Conservation (phyloP, 2,329 filamentous ascomycete genomes). For the Aspergillus transmontanensis region DNA sequence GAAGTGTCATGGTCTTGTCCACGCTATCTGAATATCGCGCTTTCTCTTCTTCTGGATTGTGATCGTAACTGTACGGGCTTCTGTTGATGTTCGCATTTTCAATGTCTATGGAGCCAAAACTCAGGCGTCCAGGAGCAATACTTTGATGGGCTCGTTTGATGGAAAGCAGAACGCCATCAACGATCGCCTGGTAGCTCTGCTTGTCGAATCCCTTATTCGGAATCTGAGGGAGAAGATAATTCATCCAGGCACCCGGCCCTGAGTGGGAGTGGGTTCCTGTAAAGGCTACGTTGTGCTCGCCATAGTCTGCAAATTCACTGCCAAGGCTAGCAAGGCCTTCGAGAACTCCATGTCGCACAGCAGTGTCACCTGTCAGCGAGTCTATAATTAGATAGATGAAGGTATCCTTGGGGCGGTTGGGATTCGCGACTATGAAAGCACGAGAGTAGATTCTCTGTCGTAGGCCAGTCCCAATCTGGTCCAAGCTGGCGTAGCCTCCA, state of each 20-base stretch:
- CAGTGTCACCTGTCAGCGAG: conserved; percentile 84
- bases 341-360: conserved; percentile 82
- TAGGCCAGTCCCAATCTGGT: conserved; percentile 79
- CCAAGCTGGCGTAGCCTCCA: conserved; percentile 87
- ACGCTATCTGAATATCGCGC: conserved; percentile 64
- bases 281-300: conserved; percentile 78
- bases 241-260: conserved; percentile 89
- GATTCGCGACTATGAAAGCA: conserved; percentile 81
- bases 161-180: conserved; percentile 80
- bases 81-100: conserved; percentile 83
- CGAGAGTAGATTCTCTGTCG: conserved; percentile 86
- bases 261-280: conserved; percentile 93
- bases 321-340: conserved; percentile 72
- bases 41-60: conserved; percentile 78
- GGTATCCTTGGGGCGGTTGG: conserved; percentile 66
- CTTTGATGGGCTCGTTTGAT: conserved; percentile 78
- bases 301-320: conserved; percentile 72
- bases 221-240: conserved; percentile 90
- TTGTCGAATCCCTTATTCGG: conserved; percentile 83
- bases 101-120: conserved; percentile 69
- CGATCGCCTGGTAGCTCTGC: conserved; percentile 86
- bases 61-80: conserved; percentile 83
- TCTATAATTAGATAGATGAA: conserved; percentile 89
- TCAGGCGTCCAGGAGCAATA: conserved; percentile 70
- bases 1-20: conserved; percentile 77